Percentiles rank a stretch among this genome's conserved stretches.
These are phyloP conservation scores for Wickerhamomyces queroliae DNA, from an alignment of 805 yeast genomes.

Conservation along the genomic window DNA sequence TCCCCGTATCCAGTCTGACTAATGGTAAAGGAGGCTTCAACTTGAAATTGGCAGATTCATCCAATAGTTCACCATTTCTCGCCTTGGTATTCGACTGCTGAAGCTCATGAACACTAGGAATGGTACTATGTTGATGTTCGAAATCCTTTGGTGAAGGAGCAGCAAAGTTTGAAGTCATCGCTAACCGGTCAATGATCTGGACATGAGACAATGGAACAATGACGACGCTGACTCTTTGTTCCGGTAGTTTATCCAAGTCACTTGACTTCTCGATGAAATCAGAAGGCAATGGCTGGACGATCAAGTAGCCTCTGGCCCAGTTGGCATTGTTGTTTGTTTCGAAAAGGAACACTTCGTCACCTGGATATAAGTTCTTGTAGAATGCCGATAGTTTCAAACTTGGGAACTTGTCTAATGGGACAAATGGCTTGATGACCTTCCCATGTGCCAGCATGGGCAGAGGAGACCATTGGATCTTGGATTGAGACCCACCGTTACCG, in stretches of 20 bases:
- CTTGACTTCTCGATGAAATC: slow-evolving; percentile 58
- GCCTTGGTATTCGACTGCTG: slow-evolving; percentile 25
- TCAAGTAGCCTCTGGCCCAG: slow-evolving; percentile 79
- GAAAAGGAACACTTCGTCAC: slow-evolving; percentile 73
- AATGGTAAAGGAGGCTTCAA: slow-evolving; percentile 53
- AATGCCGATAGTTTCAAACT: slow-evolving; percentile 27
- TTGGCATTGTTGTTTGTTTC: slow-evolving; percentile 46
- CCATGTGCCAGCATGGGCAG: slow-evolving; percentile 40
- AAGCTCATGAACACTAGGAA: slow-evolving; percentile 32
- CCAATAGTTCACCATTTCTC: slow-evolving; percentile 20
- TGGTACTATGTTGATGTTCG: slow-evolving; percentile 14
- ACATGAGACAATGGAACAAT: slow-evolving; percentile 58
- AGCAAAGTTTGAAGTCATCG: slow-evolving; percentile 30
- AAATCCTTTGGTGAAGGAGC: slow-evolving; percentile 24
- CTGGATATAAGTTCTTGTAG: slow-evolving; percentile 57
- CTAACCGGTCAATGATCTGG: slow-evolving; percentile 36
- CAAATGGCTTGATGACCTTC: slow-evolving; percentile 35
- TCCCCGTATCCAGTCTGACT: slow-evolving; percentile 35
- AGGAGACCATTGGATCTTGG: slow-evolving; percentile 38
- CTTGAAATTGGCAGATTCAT: slow-evolving; percentile 20
- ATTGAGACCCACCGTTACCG: not conserved
- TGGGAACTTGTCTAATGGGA: slow-evolving; percentile 37
- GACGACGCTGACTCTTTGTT: slow-evolving; percentile 43
- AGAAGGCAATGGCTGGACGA: slow-evolving; percentile 63
- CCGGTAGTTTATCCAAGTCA: slow-evolving; percentile 59